Evolutionary conservation across 352 stramenopile species (phyloP).

Genomic region (Phytopythium litorale): DNA sequence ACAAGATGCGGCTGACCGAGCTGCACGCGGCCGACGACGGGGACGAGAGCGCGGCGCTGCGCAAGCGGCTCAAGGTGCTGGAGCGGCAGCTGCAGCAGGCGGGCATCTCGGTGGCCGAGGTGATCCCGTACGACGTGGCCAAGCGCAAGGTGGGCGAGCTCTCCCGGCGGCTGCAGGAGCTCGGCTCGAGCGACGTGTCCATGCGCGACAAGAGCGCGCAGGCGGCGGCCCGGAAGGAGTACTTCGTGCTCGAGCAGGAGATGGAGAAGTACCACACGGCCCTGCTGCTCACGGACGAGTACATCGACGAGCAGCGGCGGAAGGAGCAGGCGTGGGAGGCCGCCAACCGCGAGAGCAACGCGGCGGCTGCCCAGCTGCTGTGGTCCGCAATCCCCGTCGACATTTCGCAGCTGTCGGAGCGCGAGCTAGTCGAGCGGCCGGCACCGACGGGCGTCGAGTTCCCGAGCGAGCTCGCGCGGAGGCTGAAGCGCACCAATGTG

Average conservation of each 20-base stretch:
- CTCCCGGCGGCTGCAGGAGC: constrained; percentile 76
- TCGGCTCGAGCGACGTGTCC: constrained; percentile 71
- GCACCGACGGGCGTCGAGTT: constrained; percentile 68
- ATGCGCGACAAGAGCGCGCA: constrained; percentile 39
- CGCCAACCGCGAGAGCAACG: constrained; percentile 43
- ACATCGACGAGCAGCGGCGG: constrained; percentile 70
- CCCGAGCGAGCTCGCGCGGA: constrained; percentile 60
- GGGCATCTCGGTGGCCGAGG: constrained; percentile 79
- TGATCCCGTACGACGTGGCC: constrained; percentile 87
- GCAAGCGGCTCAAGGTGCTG: constrained; percentile 67
- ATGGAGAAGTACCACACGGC: constrained; percentile 91
- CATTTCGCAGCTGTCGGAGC: constrained; percentile 75
- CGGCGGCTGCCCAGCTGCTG: constrained; percentile 45
- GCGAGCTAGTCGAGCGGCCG: constrained; percentile 40
- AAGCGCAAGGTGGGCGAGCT: constrained; percentile 77
- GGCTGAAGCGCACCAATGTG: constrained; percentile 89
- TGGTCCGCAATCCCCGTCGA: constrained; percentile 80
- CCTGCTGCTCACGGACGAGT: constrained; percentile 88
- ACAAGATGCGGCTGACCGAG: constrained; percentile 37
- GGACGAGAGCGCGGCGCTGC: constrained; percentile 50
- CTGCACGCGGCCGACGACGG: constrained; percentile 20
- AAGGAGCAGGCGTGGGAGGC: constrained; percentile 77
- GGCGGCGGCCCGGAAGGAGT: constrained; percentile 66
- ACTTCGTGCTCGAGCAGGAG: constrained; percentile 86
- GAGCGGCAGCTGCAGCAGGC: constrained; percentile 72